A percentile compares a stretch with the other conserved stretches of the same genome.
Evolutionary conservation across 1,284 basidiomycete genomes (phyloP).

Genomic region (Amylostereum areolatum): DNA sequence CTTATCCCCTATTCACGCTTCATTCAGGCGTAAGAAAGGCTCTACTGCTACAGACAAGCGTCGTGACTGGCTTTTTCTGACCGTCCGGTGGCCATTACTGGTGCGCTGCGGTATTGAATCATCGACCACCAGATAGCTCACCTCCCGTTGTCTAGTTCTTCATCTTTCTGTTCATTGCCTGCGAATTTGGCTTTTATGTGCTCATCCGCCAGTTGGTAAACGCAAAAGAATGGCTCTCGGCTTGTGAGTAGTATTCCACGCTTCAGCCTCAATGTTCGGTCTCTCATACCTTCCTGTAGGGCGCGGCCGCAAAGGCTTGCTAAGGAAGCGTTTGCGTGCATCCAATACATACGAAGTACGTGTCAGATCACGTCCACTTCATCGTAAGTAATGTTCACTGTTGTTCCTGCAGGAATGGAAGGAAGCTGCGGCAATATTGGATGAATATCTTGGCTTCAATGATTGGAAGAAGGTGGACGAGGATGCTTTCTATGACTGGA

Average conservation of each 20-base stretch:
- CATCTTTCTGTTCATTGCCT: constrained; percentile 80
- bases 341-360: constrained; percentile 63
- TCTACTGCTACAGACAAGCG: constrained; percentile 41
- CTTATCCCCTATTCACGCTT: constrained; percentile 3
- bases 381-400: background rate
- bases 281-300: constrained; percentile 35
- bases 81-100: constrained; percentile 86
- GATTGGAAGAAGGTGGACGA: constrained; percentile 87
- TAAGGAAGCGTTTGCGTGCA: constrained; percentile 71
- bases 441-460: constrained; percentile 78
- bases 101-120: constrained; percentile 37
- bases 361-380: background rate
- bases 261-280: background rate
- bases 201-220: constrained; percentile 89
- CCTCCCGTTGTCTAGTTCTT: constrained; percentile 42
- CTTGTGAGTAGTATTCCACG: constrained; percentile 51
- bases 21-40: constrained; percentile 42
- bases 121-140: background rate
- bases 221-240: constrained; percentile 85
- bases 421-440: constrained; percentile 71
- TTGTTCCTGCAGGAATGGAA: constrained; percentile 70
- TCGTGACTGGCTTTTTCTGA: constrained; percentile 76
- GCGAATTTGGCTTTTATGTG: constrained; percentile 86
- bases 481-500: constrained; percentile 87
- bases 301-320: constrained; percentile 77